A percentile compares a stretch with the other conserved stretches of the same genome.
Evolutionary conservation across 2,329 filamentous ascomycete genomes (phyloP).

Genomic region (Fusarium pininemorale): DNA sequence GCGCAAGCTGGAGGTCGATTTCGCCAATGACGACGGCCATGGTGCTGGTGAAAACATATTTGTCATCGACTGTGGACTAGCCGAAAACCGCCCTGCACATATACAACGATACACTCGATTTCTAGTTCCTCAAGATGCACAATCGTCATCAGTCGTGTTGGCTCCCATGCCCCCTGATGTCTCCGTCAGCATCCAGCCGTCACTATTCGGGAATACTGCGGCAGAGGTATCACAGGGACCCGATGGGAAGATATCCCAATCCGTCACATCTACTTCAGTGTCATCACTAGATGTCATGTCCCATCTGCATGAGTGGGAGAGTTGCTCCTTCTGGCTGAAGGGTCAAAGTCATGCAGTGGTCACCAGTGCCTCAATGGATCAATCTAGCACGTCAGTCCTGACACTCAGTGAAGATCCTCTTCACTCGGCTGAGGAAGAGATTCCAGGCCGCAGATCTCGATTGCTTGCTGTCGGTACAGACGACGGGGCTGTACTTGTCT

Average conservation of each 20-base stretch:
- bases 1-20: slow-evolving; percentile 85
- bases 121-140: slow-evolving; percentile 29
- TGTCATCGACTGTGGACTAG: slow-evolving; percentile 77
- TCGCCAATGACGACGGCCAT: slow-evolving; percentile 80
- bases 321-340: slow-evolving; percentile 57
- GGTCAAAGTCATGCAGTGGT: slow-evolving; percentile 69
- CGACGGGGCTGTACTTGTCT: slow-evolving; percentile 79
- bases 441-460: slow-evolving; percentile 86
- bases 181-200: slow-evolving; percentile 22
- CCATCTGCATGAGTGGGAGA: slow-evolving; percentile 46
- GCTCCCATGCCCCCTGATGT: slow-evolving; percentile 1
- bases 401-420: slow-evolving; percentile 83
- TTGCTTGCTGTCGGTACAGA: slow-evolving; percentile 84
- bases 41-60: slow-evolving; percentile 81
- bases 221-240: slow-evolving; percentile 9
- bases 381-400: slow-evolving; percentile 75
- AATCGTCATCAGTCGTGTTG: slow-evolving; percentile 10
- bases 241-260: slow-evolving; percentile 34
- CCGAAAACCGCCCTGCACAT: slow-evolving; percentile 60
- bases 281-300: slow-evolving; percentile 24
- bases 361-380: slow-evolving; percentile 76
- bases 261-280: slow-evolving; percentile 37
- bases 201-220: slow-evolving; percentile 44
- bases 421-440: slow-evolving; percentile 60
- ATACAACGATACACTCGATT: slow-evolving; percentile 57